Base-by-base conservation (phyloP, 2,329 filamentous ascomycete genomes). In the Nemania sp. region DNA sequence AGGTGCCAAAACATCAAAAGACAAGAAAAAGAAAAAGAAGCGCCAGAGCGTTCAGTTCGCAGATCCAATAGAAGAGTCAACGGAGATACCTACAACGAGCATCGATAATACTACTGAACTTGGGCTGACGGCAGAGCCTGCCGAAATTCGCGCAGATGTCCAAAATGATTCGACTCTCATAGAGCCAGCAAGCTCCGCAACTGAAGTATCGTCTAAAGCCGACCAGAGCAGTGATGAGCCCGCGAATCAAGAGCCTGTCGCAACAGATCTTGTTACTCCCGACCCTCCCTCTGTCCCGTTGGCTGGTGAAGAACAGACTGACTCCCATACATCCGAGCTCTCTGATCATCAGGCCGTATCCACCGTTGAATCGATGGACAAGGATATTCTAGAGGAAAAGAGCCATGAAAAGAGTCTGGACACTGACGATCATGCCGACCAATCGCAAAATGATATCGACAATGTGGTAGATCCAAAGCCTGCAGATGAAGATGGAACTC, bases 21-120 rank as follows among this genome's bases (percentile, higher is more conserved):
- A n/a, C n/a, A 64, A 65, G 48, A 59, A 61, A 23, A 58, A 60
- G 54, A 59, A 60, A 34, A 62, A 67, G 52, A 67, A 68, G 54
- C 60, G 49, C 14, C 57, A 62, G 31, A 62, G 55, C 55, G 56
- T 64, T 22, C 59, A 65, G 31, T 55, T 63, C 28, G 52, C 58
- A 17, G 63, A 63, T 5, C 59, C 61, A 12, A 41, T 60, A 15
- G 58, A 62, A 33, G 54, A 63, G 24, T 33, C 49, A 31, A 52
- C 53, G 31, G 57, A 63, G 24, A 46, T 52, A 19, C 47, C 61
- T 5, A 17, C 7, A 44, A 55, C 62, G 11, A 24, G 24, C 26
- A 44, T 12, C 15, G 26, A 26, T 31, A 49, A 43, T 9, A 37
- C 49, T 36, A 26, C 44, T 41, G 26, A 24, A 34, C 34, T 59